Percentiles rank a stretch among this genome's conserved stretches.
These are phyloP conservation scores for Salix caprea DNA, from an alignment of 345 rosid species.

Conservation along the genomic window DNA sequence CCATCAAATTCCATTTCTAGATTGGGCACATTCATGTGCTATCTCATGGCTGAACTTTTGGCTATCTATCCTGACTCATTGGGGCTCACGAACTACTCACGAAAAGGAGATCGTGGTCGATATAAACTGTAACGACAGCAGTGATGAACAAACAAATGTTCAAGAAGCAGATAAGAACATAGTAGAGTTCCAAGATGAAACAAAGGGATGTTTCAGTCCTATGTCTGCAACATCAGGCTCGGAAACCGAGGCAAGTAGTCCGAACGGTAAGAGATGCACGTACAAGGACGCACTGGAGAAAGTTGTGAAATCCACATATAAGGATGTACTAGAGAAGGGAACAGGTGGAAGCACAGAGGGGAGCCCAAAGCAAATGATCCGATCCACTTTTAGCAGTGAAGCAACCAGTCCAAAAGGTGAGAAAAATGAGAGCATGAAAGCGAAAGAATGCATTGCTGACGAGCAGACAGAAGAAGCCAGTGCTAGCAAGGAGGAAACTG, in stretches of 20 bases:
- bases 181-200: not conserved
- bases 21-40: conserved; percentile 24
- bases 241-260: not conserved
- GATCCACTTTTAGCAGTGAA: not conserved
- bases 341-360: not conserved
- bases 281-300: not conserved
- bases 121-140: conserved; percentile 20
- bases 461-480: not conserved
- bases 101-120: conserved; percentile 58
- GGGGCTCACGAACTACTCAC: conserved; percentile 28
- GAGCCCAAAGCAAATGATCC: not conserved
- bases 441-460: not conserved
- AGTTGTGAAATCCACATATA: conserved; percentile 27
- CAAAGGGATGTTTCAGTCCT: not conserved
- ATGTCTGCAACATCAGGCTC: not conserved
- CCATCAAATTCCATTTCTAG: conserved; percentile 31
- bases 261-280: not conserved
- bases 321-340: conserved; percentile 53
- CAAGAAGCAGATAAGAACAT: conserved; percentile 4
- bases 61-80: conserved; percentile 13
- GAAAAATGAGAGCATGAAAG: not conserved
- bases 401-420: not conserved
- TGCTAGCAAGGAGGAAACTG: not conserved
- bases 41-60: conserved; percentile 42
- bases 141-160: conserved; percentile 13